These are phyloP conservation scores for Rhynchosporium graminicola DNA, from an alignment of 2,329 filamentous ascomycete species.

Conservation along the genomic window DNA sequence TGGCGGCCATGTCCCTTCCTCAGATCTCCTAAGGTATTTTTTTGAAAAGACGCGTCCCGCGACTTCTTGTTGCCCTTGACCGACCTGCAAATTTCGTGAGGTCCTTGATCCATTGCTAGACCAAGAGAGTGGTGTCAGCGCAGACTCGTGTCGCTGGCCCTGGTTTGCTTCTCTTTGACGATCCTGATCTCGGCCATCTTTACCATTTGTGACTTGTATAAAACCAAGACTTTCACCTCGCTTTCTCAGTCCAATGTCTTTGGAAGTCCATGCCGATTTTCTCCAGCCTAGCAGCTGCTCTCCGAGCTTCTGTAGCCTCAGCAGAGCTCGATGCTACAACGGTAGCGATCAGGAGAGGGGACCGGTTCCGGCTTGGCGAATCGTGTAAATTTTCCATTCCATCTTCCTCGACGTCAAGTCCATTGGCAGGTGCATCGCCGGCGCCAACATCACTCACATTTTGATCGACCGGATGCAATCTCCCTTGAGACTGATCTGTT, in stretches of 20 bases:
- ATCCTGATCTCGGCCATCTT: no score
- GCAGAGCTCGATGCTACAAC: slow-evolving; percentile 54
- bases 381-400: slow-evolving; percentile 13
- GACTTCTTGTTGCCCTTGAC: no score
- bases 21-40: no score
- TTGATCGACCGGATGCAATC: background rate
- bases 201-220: no score
- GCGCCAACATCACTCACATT: no score
- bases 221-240: slow-evolving; percentile 20
- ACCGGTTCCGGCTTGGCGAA: slow-evolving; percentile 30
- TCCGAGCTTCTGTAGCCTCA: slow-evolving; percentile 52
- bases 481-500: slow-evolving; percentile 24
- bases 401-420: background rate
- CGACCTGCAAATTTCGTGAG: no score
- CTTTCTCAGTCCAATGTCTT: slow-evolving; percentile 50
- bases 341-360: slow-evolving; percentile 56
- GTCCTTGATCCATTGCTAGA: no score
- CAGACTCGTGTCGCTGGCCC: no score
- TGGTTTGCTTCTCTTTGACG: no score
- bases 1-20: no score
- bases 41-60: no score
- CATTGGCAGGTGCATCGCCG: background rate
- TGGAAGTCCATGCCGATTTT: slow-evolving; percentile 57
- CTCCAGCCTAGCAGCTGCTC: slow-evolving; percentile 55
- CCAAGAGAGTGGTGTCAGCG: no score